Evolutionary conservation across 345 rosid genomes (phyloP), one percentile per base, ranked within the genome.

Genomic region (Geranium rotundifolium): DNA sequence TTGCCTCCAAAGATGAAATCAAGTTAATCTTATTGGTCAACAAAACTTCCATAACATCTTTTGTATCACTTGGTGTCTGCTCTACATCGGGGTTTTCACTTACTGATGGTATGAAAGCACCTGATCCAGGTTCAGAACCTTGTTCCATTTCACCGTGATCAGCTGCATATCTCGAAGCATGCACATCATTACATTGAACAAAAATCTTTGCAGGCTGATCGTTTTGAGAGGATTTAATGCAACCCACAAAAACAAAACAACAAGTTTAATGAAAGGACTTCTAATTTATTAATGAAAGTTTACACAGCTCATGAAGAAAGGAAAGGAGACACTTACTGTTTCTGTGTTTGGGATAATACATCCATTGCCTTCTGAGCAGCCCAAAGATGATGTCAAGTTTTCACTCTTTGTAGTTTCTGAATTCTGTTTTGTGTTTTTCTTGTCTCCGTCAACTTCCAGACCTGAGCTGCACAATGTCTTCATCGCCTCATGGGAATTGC

Each of bases 141-240:
- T 72, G 59, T 13, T 58, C 54, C 50, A 59, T 62, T 58, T 29
- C 17, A 49, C 62, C 60, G 61, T 58, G 63, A 56, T 58, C 65
- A 56, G 61, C n/a, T 7, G 60, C 54, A 63, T 57, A 29, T 68
- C 57, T 66, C 23, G 56, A 41, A 59, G 63, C 65, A 64, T 65
- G 67, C 18, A 59, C 61, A 57, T 60, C 56, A 17, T 30, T 49
- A 55, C 23, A 64, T 56, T 56, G 63, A 20, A 64, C 20, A 34
- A 69, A 16, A 74, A 66, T 54, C 60, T 54, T 69, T 46, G 71
- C 56, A 66, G 63, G 72, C 79, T 77, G 77, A 67, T 46, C 29
- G 67, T 64, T 34, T 17, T 37, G 19, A 31, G 68, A 79, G 29
- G 63, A 68, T 60, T 60, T 17, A n/a, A 34, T 10, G 59, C 29